Percentiles rank a stretch among this genome's conserved stretches.
Evolutionary conservation across 768 basidiomycete species (phyloP).

Genomic region (Kwoniella mangroviensis): DNA sequence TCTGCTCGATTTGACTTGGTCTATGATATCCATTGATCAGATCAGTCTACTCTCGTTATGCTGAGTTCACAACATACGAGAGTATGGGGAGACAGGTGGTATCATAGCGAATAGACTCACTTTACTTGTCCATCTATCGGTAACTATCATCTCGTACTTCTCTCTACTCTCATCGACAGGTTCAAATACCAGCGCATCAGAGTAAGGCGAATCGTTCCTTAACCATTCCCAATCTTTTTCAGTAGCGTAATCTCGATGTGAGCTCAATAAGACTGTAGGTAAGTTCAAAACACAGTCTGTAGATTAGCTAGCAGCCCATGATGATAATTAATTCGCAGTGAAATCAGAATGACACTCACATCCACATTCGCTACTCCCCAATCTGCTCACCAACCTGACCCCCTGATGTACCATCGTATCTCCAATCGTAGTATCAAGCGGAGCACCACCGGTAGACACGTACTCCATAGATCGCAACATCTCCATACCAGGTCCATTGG

Average conservation of each 20-base stretch:
- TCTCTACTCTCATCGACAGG: conserved; percentile 44
- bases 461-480: conserved; percentile 61
- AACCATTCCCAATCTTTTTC: conserved; percentile 67
- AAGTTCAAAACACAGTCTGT: no score
- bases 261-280: conserved; percentile 57
- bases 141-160: conserved; percentile 63
- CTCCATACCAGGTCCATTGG: conserved; percentile 56
- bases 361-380: conserved; percentile 62
- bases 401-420: conserved; percentile 62
- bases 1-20: conserved; percentile 61
- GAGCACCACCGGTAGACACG: conserved; percentile 64
- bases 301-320: no score
- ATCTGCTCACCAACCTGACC: conserved; percentile 62
- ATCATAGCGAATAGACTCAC: conserved; percentile 41
- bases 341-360: conserved; percentile 39
- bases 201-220: conserved; percentile 54
- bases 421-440: conserved; percentile 64
- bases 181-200: conserved; percentile 45
- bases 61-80: no score
- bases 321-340: neutral
- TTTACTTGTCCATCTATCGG: conserved; percentile 63
- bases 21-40: conserved; percentile 15
- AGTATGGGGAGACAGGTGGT: no score
- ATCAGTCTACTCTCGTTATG: neutral
- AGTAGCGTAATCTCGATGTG: conserved; percentile 61